Base-by-base conservation (phyloP, 1,284 basidiomycete genomes). In the Phenoliferia sp. region DNA sequence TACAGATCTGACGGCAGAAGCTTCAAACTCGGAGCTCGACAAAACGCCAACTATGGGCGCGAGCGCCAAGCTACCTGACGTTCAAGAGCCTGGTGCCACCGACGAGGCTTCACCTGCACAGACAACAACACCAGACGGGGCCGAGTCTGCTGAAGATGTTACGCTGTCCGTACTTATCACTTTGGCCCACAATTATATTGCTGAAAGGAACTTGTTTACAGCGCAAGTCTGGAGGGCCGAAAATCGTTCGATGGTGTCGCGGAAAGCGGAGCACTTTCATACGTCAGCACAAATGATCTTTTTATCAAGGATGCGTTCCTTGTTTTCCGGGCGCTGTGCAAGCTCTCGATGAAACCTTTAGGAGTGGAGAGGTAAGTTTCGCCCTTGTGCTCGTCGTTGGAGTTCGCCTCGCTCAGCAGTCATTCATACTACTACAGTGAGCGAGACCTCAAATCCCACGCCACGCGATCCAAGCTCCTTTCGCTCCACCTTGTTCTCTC, bases 281-380 rank as follows among this genome's bases (percentile, higher is more conserved):
- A 33, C 32, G 52, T 71, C 29, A 62, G 67, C 59, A 61, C 64
- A 28, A 78, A 80, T 74, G 69, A 79, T 63, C 66, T 82, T 60
- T 69, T 94, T 78, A 85, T 95, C 77, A 97, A 97, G 78, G 94
- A 98, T 76, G 93, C 94, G 0, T 98, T 96, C 82, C 84, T 98
- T 69, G 93, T 98, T 29, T 95, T 97, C 81, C 85, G 94, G 60
- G 92, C 94, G 0, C 81, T 98, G 35, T 97, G 94, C 82, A 97
- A 97, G 79, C 82, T 97, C 70, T 94, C 92, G n/a, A 96, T 97
- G 94, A 97, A 96, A 78, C 89, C 94, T 22, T 82, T 98, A 55
- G 90, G 92, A 70, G 87, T 85, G 4, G 94, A 98, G 79, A 94
- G 90, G 93, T 92, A 66, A 70, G 85, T 74, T 3, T 57, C 62